These are phyloP conservation scores for Papiliotrema flavescens DNA, from an alignment of 1,284 basidiomycete genomes.

Conservation along the genomic window DNA sequence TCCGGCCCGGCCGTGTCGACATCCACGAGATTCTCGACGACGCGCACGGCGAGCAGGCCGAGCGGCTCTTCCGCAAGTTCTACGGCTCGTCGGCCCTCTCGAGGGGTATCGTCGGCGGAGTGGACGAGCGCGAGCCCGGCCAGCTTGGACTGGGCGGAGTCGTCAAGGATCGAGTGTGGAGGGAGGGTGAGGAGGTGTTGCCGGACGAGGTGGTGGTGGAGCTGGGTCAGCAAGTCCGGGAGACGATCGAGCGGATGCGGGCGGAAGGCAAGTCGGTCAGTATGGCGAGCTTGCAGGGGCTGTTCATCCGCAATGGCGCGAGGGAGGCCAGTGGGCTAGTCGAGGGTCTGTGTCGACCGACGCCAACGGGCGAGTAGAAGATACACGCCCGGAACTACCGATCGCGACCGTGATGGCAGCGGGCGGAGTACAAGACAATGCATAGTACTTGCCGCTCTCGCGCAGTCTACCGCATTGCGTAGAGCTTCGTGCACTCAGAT, in stretches of 20 bases:
- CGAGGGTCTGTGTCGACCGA: neutral
- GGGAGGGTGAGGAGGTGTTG: constrained; percentile 49
- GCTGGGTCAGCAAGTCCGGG: constrained; percentile 55
- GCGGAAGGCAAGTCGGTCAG: constrained; percentile 62
- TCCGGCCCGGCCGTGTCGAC: constrained; percentile 92
- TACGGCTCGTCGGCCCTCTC: constrained; percentile 53
- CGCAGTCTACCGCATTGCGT: too few species aligned
- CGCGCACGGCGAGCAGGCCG: constrained; percentile 77
- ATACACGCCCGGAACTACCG: too few species aligned
- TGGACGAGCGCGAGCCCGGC: constrained; percentile 23
- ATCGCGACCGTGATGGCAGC: too few species aligned
- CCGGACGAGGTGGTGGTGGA: constrained; percentile 55
- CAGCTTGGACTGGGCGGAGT: neutral
- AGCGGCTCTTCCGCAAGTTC: constrained; percentile 76
- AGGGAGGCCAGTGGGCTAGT: constrained; percentile 44
- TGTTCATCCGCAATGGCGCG: constrained; percentile 76
- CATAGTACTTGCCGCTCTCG: too few species aligned
- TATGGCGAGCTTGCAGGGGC: constrained; percentile 90
- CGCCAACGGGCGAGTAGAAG: too few species aligned
- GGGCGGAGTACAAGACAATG: too few species aligned
- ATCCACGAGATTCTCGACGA: constrained; percentile 81
- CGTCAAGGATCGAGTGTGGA: constrained; percentile 25
- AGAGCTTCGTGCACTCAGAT: constrained; percentile 22
- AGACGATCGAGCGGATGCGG: constrained; percentile 57
- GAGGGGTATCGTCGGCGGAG: constrained; percentile 45